phyloP scores from a whole-genome alignment of 2,329 filamentous ascomycete genomes.

The Nothomitra cinnamomea region DNA sequence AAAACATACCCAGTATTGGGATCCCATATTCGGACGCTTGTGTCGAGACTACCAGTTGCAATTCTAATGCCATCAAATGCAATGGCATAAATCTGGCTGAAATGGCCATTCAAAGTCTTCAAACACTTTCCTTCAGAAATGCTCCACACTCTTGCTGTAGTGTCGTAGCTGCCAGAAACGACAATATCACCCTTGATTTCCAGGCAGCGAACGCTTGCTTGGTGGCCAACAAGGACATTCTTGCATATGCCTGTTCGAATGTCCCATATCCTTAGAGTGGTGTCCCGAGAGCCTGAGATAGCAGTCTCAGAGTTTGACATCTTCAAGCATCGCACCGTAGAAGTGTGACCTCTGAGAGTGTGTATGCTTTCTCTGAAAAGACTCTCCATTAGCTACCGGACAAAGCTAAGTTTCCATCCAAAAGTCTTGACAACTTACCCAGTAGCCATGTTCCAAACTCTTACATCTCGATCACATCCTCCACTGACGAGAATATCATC shows the following conservation, averaged over 20 bases:
- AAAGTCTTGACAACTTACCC: slow-evolving; percentile 41
- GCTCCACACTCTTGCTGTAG: slow-evolving; percentile 92
- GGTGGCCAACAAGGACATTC: slow-evolving; percentile 84
- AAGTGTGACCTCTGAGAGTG: slow-evolving; percentile 84
- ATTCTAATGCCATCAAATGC: slow-evolving; percentile 90
- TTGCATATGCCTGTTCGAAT: slow-evolving; percentile 73
- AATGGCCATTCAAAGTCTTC: slow-evolving; percentile 80
- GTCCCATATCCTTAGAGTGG: slow-evolving; percentile 89
- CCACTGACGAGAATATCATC: slow-evolving; percentile 89
- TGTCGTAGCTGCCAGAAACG: slow-evolving; percentile 97
- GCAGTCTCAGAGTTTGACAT: slow-evolving; percentile 92
- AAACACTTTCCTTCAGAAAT: slow-evolving; percentile 90
- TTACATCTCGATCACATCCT: slow-evolving; percentile 88
- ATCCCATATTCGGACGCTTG: slow-evolving; percentile 94
- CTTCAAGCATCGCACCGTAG: slow-evolving; percentile 89
- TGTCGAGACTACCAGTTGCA: slow-evolving; percentile 89
- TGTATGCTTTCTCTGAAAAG: slow-evolving; percentile 49
- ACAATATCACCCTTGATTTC: slow-evolving; percentile 94
- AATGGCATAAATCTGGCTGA: slow-evolving; percentile 97
- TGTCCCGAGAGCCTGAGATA: slow-evolving; percentile 91
- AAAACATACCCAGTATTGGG: slow-evolving; percentile 58
- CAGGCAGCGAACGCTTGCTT: slow-evolving; percentile 85
- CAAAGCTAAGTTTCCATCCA: neutral
- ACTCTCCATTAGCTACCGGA: slow-evolving; percentile 15
- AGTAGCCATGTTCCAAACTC: slow-evolving; percentile 90